These are phyloP conservation scores for Podaxis pistillaris DNA, from an alignment of 768 basidiomycete species.

Conservation along the genomic window DNA sequence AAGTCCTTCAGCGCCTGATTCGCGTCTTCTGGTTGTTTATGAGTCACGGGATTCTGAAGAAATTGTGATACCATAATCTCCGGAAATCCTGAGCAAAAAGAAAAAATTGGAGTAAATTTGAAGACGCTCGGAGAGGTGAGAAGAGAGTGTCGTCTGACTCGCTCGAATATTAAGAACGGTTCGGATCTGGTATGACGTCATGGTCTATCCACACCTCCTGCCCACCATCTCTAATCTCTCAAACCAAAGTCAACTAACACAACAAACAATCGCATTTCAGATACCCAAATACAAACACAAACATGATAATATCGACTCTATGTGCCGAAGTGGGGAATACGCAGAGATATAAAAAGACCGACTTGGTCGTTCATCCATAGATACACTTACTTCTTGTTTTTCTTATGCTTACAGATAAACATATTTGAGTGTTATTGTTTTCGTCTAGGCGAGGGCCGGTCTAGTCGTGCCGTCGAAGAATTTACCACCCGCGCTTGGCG, in stretches of 20 bases:
- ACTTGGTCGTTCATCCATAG: background rate
- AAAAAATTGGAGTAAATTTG: too few species aligned
- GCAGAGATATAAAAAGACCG: background rate
- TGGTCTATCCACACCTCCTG: background rate
- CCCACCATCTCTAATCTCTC: background rate
- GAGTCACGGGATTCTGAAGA: background rate
- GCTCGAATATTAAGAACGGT: too few species aligned
- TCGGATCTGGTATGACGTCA: background rate
- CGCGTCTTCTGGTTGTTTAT: slow-evolving; percentile 6
- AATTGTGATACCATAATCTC: background rate
- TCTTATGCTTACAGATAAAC: background rate
- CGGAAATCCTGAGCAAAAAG: background rate
- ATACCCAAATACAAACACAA: background rate
- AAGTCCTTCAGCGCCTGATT: slow-evolving; percentile 38
- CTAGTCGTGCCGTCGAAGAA: background rate
- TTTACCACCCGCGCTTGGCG: slow-evolving; percentile 67
- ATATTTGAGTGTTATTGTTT: background rate
- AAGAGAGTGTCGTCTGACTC: too few species aligned
- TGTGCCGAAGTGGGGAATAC: background rate
- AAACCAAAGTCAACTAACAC: background rate
- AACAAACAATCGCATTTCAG: background rate
- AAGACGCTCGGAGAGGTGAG: too few species aligned
- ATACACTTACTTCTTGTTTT: background rate
- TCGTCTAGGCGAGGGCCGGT: background rate
- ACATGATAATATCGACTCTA: background rate